Evolutionary conservation across 2,329 filamentous ascomycete genomes (phyloP).

Genomic region (Fusarium subtropicale): DNA sequence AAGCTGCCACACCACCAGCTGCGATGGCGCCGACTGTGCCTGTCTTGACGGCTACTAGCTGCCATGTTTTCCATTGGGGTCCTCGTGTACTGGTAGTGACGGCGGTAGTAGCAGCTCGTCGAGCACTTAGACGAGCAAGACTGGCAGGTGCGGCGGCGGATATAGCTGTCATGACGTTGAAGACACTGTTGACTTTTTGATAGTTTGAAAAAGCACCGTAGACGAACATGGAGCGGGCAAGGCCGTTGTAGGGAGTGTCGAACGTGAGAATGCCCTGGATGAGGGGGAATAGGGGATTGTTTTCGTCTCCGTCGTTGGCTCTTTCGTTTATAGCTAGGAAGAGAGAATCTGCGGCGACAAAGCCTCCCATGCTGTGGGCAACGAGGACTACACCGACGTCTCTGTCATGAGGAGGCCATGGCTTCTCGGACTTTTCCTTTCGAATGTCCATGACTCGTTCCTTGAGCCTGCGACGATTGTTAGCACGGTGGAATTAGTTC

Average conservation of each 20-base stretch:
- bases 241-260: constrained; percentile 84
- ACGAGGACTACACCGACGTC: constrained; percentile 82
- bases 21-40: constrained; percentile 85
- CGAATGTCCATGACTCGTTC: constrained; percentile 81
- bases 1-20: constrained; percentile 84
- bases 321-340: constrained; percentile 76
- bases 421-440: constrained; percentile 75
- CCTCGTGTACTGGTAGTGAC: constrained; percentile 45
- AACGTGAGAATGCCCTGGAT: constrained; percentile 85
- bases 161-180: constrained; percentile 67
- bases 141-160: constrained; percentile 61
- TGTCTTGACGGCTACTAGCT: constrained; percentile 78
- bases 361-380: constrained; percentile 88
- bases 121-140: constrained; percentile 50
- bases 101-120: constrained; percentile 32
- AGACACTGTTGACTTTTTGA: constrained; percentile 66
- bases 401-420: constrained; percentile 83
- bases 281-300: constrained; percentile 76
- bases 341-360: constrained; percentile 85
- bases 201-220: constrained; percentile 71
- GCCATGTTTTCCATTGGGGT: constrained; percentile 66
- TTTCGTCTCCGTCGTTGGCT: constrained; percentile 52
- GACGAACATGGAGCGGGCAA: constrained; percentile 69
- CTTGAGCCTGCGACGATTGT: constrained; percentile 70
- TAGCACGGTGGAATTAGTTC: background rate